phyloP scores from a whole-genome alignment of 2,329 filamentous ascomycete species.

The Epichloe typhina region DNA sequence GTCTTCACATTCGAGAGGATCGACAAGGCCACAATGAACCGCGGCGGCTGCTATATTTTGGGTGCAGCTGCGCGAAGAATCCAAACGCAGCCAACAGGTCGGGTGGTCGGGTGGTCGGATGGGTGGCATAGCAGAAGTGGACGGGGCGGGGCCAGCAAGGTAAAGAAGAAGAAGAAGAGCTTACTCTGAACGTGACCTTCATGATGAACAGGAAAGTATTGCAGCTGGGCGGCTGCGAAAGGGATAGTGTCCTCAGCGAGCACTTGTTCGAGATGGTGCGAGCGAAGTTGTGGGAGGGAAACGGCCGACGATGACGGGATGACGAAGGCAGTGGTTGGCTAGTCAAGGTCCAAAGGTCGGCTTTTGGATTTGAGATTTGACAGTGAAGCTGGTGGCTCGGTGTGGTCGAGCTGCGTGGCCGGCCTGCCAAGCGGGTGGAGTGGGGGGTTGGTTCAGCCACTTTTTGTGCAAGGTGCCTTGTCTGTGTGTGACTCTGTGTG shows the following conservation, averaged over 20 bases:
- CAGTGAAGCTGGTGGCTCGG: not conserved
- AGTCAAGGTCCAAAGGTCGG: not conserved
- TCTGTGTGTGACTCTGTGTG: no score
- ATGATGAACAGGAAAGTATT: slow-evolving; percentile 32
- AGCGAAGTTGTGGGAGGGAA: slow-evolving; percentile 2
- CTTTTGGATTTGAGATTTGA: not conserved
- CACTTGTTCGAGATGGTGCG: not conserved
- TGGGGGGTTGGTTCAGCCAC: not conserved
- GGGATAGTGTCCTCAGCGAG: slow-evolving; percentile 2
- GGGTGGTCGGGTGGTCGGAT: no score
- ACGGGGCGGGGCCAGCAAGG: not conserved
- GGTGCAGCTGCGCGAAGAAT: not conserved
- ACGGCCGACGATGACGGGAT: slow-evolving; percentile 4
- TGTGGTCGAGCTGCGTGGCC: not conserved
- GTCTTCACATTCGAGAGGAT: not conserved
- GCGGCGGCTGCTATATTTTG: not conserved
- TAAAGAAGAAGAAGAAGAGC: slow-evolving; percentile 10
- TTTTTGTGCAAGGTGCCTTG: not conserved
- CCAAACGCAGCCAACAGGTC: not conserved
- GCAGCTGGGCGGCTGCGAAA: slow-evolving; percentile 16
- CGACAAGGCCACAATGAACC: not conserved
- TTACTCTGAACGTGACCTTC: slow-evolving; percentile 57
- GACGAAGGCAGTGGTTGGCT: slow-evolving; percentile 8
- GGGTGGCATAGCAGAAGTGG: not conserved
- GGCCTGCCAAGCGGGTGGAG: not conserved